Percentiles rank a stretch among this genome's conserved stretches.
Evolutionary conservation across 495 filamentous ascomycete genomes (phyloP).

Genomic region (Barbatosphaeria neglecta): DNA sequence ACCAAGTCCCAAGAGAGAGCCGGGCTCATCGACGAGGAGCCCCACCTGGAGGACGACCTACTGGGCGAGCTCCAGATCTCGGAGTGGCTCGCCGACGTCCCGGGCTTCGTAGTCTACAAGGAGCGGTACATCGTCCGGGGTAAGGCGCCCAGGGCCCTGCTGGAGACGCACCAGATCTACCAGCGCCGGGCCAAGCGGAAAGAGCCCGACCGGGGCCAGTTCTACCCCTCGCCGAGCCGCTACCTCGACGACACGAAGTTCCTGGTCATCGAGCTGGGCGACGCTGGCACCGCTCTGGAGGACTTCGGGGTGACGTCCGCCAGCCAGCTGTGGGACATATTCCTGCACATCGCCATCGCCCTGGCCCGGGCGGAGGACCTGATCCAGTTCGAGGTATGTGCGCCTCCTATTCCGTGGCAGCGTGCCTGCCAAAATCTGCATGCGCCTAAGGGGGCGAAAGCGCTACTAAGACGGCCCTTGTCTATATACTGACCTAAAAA

Average conservation of each 20-base stretch:
- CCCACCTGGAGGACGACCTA: conserved; percentile 28
- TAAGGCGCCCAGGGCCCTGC: conserved; percentile 48
- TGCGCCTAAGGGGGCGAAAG: too few relatives aligned
- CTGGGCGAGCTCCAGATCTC: conserved; percentile 59
- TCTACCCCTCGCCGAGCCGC: conserved; percentile 48
- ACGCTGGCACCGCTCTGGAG: conserved; percentile 72
- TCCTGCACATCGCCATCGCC: conserved; percentile 67
- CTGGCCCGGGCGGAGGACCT: conserved; percentile 64
- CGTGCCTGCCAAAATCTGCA: conserved; percentile 5
- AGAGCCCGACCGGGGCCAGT: conserved; percentile 48
- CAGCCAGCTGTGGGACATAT: conserved; percentile 70
- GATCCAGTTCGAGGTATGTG: conserved; percentile 58
- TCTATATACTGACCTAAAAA: too few relatives aligned
- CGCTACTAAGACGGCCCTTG: too few relatives aligned
- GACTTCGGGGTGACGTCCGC: conserved; percentile 40
- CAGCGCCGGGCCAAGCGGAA: conserved; percentile 47
- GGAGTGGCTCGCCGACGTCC: conserved; percentile 62
- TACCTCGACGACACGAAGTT: conserved; percentile 62
- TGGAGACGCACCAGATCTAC: conserved; percentile 51
- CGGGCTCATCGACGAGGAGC: conserved; percentile 35
- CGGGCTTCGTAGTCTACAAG: conserved; percentile 88
- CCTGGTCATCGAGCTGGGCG: conserved; percentile 75
- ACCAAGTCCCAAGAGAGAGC: conserved; percentile 35
- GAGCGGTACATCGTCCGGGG: conserved; percentile 65
- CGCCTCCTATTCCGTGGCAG: background rate